Evolutionary conservation across 345 rosid genomes (phyloP).

Genomic region (Eucalyptus fibrosa): DNA sequence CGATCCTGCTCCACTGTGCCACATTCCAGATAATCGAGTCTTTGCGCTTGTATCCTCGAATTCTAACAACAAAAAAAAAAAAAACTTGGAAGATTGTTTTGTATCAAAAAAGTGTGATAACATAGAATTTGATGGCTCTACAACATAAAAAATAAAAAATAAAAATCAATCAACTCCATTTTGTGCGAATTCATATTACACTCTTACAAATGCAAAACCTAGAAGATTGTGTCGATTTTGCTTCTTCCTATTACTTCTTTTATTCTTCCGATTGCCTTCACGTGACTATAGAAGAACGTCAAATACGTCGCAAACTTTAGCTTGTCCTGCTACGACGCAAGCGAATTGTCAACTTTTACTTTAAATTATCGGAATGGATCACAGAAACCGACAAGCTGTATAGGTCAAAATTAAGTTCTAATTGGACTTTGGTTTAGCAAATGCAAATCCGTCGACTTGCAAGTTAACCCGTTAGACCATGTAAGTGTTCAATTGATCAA

Average conservation of each 20-base stretch:
- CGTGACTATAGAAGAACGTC: neutral
- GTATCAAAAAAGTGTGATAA: neutral
- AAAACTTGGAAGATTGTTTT: neutral
- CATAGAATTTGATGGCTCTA: neutral
- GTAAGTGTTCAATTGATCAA: neutral
- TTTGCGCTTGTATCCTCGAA: no score
- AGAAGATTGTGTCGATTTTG: no score
- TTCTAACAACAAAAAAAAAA: no score
- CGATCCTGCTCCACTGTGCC: slow-evolving; percentile 1
- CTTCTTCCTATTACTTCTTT: neutral
- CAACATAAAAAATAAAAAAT: no score
- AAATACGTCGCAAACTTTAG: neutral
- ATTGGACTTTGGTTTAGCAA: neutral
- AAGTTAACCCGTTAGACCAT: neutral
- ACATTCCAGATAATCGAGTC: no score
- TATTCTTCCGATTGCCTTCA: neutral
- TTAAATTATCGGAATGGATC: no score
- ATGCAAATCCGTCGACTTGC: neutral
- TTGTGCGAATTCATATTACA: neutral
- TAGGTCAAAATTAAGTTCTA: neutral
- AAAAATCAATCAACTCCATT: no score
- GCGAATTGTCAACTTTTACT: neutral
- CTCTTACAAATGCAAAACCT: neutral
- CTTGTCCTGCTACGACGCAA: neutral
- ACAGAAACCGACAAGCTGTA: neutral